These are phyloP conservation scores for Beta lomatogona DNA, from an alignment of 179 eudicot species.

Conservation along the genomic window DNA sequence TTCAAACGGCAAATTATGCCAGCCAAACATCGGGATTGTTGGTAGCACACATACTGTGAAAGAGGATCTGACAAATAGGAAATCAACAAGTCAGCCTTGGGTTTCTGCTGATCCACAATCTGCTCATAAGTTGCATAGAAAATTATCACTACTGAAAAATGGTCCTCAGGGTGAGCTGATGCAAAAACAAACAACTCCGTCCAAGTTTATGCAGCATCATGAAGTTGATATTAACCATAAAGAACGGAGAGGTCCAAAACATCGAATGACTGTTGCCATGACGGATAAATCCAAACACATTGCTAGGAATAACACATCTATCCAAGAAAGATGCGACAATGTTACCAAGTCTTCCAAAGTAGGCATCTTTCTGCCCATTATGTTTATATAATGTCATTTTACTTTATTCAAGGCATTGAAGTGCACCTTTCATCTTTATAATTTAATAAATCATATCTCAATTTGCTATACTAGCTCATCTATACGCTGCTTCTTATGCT, in stretches of 20 bases:
- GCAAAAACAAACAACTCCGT: conserved; percentile 24
- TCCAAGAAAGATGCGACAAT: conserved; percentile 29
- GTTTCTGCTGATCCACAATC: conserved; percentile 27
- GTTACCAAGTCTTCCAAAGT: conserved; percentile 38
- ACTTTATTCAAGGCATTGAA: neutral
- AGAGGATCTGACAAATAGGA: conserved; percentile 18
- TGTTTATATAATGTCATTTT: neutral
- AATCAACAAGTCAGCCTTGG: conserved; percentile 20
- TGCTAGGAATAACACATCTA: conserved; percentile 20
- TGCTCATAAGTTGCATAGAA: conserved; percentile 28
- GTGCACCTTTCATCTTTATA: neutral
- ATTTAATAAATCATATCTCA: neutral
- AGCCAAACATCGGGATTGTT: conserved; percentile 7
- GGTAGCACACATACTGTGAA: conserved; percentile 8
- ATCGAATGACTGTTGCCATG: conserved; percentile 25
- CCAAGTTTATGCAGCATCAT: conserved; percentile 28
- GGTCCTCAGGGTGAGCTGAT: conserved; percentile 31
- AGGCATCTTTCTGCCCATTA: conserved; percentile 11
- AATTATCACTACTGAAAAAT: conserved; percentile 26
- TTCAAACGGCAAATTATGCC: conserved; percentile 10
- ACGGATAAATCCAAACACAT: conserved; percentile 45
- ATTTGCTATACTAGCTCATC: neutral
- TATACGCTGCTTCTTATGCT: neutral
- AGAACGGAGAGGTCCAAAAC: conserved; percentile 30
- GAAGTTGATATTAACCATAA: conserved; percentile 25